Evolutionary conservation across 345 rosid species (phyloP).

Genomic region (Brassica cretica): DNA sequence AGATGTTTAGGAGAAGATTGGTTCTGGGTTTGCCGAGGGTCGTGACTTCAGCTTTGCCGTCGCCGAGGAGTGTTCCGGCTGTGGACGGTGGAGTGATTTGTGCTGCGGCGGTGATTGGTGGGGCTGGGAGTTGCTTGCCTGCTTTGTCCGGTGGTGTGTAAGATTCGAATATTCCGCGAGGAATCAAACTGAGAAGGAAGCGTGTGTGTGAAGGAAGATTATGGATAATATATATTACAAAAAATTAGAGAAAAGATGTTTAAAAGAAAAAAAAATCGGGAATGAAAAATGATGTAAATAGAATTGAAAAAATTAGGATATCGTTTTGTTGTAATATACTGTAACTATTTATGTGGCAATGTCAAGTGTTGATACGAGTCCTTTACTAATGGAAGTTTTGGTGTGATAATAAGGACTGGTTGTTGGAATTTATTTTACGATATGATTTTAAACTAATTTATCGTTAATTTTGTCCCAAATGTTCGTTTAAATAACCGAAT

Average conservation of each 20-base stretch:
- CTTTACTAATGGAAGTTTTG: conserved; percentile 1
- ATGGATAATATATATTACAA: not conserved
- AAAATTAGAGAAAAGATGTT: not conserved
- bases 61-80: not conserved
- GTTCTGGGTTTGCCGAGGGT: conserved; percentile 49
- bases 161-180: conserved; percentile 24
- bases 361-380: conserved; percentile 15
- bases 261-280: not conserved
- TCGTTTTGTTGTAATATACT: not conserved
- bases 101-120: conserved; percentile 34
- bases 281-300: not conserved
- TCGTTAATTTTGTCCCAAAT: not conserved
- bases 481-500: not conserved
- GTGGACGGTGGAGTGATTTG: conserved; percentile 25
- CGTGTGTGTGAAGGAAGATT: conserved; percentile 6
- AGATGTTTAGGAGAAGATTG: conserved; percentile 53
- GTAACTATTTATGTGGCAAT: not conserved
- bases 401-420: not conserved
- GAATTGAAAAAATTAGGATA: not conserved
- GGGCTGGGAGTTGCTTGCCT: conserved; percentile 12
- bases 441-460: not conserved
- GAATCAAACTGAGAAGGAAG: not conserved
- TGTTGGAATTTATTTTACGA: not conserved
- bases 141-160: conserved; percentile 36
- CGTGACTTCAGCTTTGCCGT: conserved; percentile 5